Evolutionary conservation across 345 rosid genomes (phyloP).

Genomic region (Gossypium bickii): DNA sequence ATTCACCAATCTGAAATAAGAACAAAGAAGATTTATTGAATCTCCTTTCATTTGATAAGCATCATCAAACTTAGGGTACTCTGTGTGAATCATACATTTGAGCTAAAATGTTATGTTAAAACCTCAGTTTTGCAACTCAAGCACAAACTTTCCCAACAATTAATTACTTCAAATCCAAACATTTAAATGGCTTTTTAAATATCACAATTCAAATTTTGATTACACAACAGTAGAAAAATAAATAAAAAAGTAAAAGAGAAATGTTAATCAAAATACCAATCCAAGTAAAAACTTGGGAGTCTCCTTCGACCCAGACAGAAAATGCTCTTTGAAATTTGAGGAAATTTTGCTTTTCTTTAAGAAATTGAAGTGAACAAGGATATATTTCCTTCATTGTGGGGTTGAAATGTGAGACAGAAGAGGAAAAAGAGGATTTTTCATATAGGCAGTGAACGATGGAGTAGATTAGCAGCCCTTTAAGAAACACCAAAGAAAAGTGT

Average conservation of each 20-base stretch:
- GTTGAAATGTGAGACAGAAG: neutral
- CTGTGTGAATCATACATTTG: neutral
- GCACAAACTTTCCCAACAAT: neutral
- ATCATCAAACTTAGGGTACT: neutral
- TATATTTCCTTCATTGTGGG: neutral
- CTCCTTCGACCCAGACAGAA: neutral
- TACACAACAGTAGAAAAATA: neutral
- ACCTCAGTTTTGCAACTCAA: neutral
- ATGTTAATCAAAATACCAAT: neutral
- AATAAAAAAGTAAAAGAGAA: too few species aligned
- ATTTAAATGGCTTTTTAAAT: neutral
- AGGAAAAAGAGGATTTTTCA: neutral
- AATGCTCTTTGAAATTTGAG: neutral
- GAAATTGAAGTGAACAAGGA: neutral
- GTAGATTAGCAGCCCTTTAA: neutral
- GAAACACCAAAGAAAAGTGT: neutral
- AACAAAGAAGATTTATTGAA: neutral
- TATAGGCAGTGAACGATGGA: neutral
- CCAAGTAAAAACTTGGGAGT: neutral
- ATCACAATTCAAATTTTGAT: neutral
- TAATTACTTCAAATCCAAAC: neutral
- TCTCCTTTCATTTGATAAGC: neutral
- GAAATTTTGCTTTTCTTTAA: neutral
- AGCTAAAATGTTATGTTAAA: neutral
- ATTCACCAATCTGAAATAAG: constrained; percentile 62